Percentiles rank a stretch among this genome's conserved stretches.
Evolutionary conservation across 257 asterid species (phyloP).

Genomic region (Plantago ovata): DNA sequence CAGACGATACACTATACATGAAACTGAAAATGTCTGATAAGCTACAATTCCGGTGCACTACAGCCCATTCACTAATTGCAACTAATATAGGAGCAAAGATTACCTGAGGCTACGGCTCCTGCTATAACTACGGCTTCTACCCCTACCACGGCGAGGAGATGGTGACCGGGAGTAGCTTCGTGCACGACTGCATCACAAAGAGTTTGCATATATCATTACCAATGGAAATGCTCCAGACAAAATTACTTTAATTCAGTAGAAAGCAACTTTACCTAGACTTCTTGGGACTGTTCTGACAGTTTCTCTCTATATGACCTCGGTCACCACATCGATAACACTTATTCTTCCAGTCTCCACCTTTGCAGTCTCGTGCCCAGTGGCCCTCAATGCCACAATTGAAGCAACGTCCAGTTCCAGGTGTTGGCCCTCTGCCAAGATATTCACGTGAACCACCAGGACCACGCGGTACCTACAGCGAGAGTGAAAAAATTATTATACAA

Average conservation of each 20-base stretch:
- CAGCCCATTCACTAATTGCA: background rate
- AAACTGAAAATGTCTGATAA: too few species aligned
- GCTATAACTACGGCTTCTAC: slow-evolving; percentile 31
- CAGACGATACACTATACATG: too few species aligned
- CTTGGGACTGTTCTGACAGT: slow-evolving; percentile 50
- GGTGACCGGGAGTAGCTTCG: slow-evolving; percentile 55
- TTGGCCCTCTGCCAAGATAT: slow-evolving; percentile 49
- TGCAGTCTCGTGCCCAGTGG: slow-evolving; percentile 67
- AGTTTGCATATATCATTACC: background rate
- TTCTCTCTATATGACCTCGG: slow-evolving; percentile 56
- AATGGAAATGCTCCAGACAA: background rate
- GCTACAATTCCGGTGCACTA: too few species aligned
- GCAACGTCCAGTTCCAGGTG: slow-evolving; percentile 66
- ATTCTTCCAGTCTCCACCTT: slow-evolving; percentile 71
- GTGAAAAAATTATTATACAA: background rate
- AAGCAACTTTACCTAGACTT: slow-evolving; percentile 29
- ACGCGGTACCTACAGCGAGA: slow-evolving; percentile 46
- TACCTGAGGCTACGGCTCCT: slow-evolving; percentile 45
- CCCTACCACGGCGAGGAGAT: slow-evolving; percentile 49
- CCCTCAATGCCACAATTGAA: slow-evolving; percentile 65
- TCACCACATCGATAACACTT: slow-evolving; percentile 67
- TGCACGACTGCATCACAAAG: slow-evolving; percentile 27
- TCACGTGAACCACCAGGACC: slow-evolving; percentile 66
- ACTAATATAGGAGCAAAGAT: background rate
- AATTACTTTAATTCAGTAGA: background rate